Percentiles rank a stretch among this genome's conserved stretches.
phyloP scores from a whole-genome alignment of 139 green algal genomes.

The Parachlorella kessleri region DNA sequence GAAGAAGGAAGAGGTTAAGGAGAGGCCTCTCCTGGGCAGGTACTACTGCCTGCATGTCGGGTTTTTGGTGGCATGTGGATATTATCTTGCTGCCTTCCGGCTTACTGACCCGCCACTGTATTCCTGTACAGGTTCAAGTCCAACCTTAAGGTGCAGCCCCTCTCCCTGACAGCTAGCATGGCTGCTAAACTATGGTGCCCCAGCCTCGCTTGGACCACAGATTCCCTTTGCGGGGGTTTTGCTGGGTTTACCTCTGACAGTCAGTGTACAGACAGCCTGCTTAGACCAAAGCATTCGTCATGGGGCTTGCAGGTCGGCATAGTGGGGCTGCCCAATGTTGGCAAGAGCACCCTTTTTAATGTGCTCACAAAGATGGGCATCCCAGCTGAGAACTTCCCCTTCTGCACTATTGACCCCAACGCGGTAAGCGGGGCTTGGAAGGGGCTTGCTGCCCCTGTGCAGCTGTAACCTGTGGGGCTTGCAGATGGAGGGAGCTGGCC shows the following conservation, averaged over 20 bases:
- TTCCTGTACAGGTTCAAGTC: slow-evolving; percentile 94
- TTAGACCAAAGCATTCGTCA: no score
- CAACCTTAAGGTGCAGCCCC: slow-evolving; percentile 86
- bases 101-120: no score
- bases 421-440: slow-evolving; percentile 46
- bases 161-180: neutral
- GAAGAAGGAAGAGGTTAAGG: slow-evolving; percentile 71
- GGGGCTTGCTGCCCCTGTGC: no score
- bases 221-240: neutral
- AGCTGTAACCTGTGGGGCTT: no score
- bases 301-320: slow-evolving; percentile 79
- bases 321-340: slow-evolving; percentile 96
- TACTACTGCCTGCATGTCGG: no score
- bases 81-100: no score
- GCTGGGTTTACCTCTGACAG: neutral
- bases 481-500: no score
- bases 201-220: neutral
- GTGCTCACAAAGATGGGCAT: slow-evolving; percentile 84
- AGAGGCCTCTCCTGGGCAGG: slow-evolving; percentile 89
- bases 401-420: slow-evolving; percentile 98
- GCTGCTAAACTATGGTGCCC: neutral
- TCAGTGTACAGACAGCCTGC: neutral
- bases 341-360: slow-evolving; percentile 97
- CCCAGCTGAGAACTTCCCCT: slow-evolving; percentile 94
- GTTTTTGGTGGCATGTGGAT: no score